Percentiles rank a stretch among this genome's conserved stretches.
Conservation (phyloP, 208 protist species). For the Trypanosoma mega region DNA sequence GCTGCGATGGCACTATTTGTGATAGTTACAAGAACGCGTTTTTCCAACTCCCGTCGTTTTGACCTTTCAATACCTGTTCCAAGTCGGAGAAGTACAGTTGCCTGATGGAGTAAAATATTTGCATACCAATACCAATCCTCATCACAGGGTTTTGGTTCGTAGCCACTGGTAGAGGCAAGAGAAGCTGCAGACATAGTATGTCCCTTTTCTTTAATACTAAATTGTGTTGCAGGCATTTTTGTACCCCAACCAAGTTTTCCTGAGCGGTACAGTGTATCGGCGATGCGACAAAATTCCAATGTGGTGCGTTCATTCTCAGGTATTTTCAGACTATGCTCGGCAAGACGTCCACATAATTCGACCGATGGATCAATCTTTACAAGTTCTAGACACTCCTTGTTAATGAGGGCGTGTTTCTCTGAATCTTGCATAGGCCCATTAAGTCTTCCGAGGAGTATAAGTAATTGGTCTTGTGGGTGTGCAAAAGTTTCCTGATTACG, state of each 20-base stretch:
- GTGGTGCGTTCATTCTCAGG: conserved; percentile 54
- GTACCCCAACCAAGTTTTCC: conserved; percentile 79
- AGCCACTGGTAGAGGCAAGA: background rate
- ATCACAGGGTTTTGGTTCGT: conserved; percentile 36
- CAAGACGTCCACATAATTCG: conserved; percentile 75
- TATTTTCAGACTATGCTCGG: conserved; percentile 46
- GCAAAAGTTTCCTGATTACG: conserved; percentile 26
- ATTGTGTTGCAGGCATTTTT: conserved; percentile 5
- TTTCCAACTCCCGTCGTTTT: conserved; percentile 27
- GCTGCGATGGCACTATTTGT: conserved; percentile 80
- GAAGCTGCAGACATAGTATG: background rate
- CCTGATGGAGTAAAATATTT: conserved; percentile 58
- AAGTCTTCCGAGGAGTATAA: conserved; percentile 57
- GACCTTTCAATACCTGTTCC: conserved; percentile 33
- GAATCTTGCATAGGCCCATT: conserved; percentile 31
- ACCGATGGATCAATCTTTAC: conserved; percentile 66
- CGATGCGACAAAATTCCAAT: conserved; percentile 68
- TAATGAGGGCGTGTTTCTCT: conserved; percentile 44
- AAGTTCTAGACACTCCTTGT: conserved; percentile 51
- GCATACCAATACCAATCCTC: conserved; percentile 73
- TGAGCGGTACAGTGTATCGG: conserved; percentile 58
- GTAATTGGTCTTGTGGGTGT: conserved; percentile 74
- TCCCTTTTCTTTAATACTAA: conserved; percentile 13
- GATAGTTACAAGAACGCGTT: conserved; percentile 44
- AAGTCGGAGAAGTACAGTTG: conserved; percentile 31